phyloP scores from a whole-genome alignment of 805 yeast species.

The Kodamaea restingae region DNA sequence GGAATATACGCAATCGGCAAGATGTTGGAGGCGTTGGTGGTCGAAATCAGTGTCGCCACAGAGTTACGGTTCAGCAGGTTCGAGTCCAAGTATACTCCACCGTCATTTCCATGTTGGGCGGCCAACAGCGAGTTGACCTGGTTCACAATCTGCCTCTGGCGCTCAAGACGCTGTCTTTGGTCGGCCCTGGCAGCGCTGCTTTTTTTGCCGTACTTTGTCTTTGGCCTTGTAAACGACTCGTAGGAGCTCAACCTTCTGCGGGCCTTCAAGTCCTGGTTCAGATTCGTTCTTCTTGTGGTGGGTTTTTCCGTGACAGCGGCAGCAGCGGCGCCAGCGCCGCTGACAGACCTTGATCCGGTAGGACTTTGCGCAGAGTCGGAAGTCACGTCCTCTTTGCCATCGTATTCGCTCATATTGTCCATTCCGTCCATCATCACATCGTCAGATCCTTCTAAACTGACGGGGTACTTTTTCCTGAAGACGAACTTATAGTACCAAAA shows the following conservation, averaged over 20 bases:
- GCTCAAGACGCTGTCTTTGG: constrained; percentile 11
- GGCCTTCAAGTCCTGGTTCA: constrained; percentile 6
- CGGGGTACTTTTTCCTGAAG: constrained; percentile 32
- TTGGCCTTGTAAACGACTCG: constrained; percentile 43
- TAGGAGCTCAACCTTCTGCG: constrained; percentile 33
- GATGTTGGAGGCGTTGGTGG: constrained; percentile 80
- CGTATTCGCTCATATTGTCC: constrained; percentile 9
- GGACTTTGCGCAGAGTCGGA: constrained; percentile 2
- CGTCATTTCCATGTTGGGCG: constrained; percentile 3
- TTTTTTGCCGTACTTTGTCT: constrained; percentile 15
- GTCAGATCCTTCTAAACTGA: constrained; percentile 24
- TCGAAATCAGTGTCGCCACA: constrained; percentile 57
- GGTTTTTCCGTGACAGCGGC: constrained; percentile 4
- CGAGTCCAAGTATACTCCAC: constrained; percentile 18
- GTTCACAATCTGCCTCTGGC: constrained; percentile 14
- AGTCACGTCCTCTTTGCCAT: constrained; percentile 7
- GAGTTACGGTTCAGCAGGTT: constrained; percentile 26
- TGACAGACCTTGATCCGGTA: constrained; percentile 1
- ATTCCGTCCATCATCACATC: constrained; percentile 12
- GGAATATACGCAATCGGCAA: constrained; percentile 93
- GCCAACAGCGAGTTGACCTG: constrained; percentile 13
- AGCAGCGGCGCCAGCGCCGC: constrained; percentile 5
- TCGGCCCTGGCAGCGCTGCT: constrained; percentile 6
- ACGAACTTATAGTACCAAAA: constrained; percentile 31
- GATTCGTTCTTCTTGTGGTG: constrained; percentile 3